Base-by-base conservation (phyloP, 208 protist species). In the Hexamita inflata region DNA sequence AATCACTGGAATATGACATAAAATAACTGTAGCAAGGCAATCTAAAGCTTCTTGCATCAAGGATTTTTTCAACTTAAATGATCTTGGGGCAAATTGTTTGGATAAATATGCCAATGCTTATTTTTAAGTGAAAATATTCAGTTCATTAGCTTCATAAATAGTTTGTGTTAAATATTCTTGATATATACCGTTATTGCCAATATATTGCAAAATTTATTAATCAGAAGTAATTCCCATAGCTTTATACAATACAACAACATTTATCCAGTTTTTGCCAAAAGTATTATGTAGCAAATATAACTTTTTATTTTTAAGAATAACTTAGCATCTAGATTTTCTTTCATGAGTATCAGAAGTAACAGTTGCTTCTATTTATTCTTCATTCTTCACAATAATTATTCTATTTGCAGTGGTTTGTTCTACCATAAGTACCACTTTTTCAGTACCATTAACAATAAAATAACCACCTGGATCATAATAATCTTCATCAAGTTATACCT, bases 381-480 rank as follows among this genome's bases (percentile, higher is more conserved):
- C 87, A 15, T 90, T 83, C 13, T 66, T 66, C 58, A 92, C 90
- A 42, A 95, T 82, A 77, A 99, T 97, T 76, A 99, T 65, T 42
- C 77, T 84, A 82, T 99, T 99, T 78, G 97, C 98, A 40, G 91
- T 92, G 49, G 98, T 86, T 77, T 93, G 89, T 78, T 93, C 90
- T 81, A 92, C 88, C 64, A 94, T 89, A 0, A 96, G 81, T 76
- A 93, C 87, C 0, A 96, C 94, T 83, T 96, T 97, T 80, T 99
- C 96, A 11, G 92, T 89, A 58, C 97, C 97, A 75, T 94, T 95
- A 59, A 98, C 90, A 70, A 99, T 88, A 83, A 99, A 99, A 85
- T 99, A 99, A 59, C 96, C 96, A 32, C 93, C 86, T 53, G 94
- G 93, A 80, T 99, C 96, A 15, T 96, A 77, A 13, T 93, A 90